phyloP scores from a whole-genome alignment of 1,284 basidiomycete genomes.

The Fistulina hepatica region DNA sequence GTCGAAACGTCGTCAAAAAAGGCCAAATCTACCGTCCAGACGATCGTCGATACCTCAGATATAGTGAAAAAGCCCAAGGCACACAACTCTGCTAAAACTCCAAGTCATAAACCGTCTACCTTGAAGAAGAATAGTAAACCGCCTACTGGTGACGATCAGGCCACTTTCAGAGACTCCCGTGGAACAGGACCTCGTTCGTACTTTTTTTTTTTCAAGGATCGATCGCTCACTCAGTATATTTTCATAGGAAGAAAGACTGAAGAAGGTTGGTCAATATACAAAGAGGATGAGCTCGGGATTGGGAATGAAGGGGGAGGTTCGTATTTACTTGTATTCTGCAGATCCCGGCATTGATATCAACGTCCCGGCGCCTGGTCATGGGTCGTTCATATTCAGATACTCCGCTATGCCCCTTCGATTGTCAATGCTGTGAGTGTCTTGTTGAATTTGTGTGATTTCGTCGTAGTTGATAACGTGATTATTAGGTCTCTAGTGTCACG shows the following conservation, averaged over 20 bases:
- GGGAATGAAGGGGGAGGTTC: slow-evolving; percentile 66
- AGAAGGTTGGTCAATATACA: slow-evolving; percentile 78
- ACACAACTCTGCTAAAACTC: slow-evolving; percentile 1
- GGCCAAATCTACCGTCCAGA: slow-evolving; percentile 4
- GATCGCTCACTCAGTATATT: slow-evolving; percentile 9
- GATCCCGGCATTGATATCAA: too few relatives aligned
- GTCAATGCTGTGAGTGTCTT: slow-evolving; percentile 63
- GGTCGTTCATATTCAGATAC: slow-evolving; percentile 51
- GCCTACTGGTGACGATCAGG: slow-evolving; percentile 29
- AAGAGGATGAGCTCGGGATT: slow-evolving; percentile 79
- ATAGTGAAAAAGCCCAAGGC: slow-evolving; percentile 3
- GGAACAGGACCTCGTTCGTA: slow-evolving; percentile 62
- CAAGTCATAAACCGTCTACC: neutral
- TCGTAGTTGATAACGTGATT: neutral
- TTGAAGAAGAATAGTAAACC: slow-evolving; percentile 9
- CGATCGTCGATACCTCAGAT: slow-evolving; percentile 7
- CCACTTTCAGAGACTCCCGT: slow-evolving; percentile 65
- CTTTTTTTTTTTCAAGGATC: slow-evolving; percentile 5
- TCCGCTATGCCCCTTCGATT: slow-evolving; percentile 71
- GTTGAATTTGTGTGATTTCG: neutral
- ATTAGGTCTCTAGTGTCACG: slow-evolving; percentile 36
- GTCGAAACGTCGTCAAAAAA: slow-evolving; percentile 6
- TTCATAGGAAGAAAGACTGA: slow-evolving; percentile 66
- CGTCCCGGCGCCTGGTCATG: too few relatives aligned
- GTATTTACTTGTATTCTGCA: slow-evolving; percentile 19